Percentiles rank a stretch among this genome's conserved stretches.
phyloP scores from a whole-genome alignment of 805 yeast genomes.

The Lachancea thermotolerans region DNA sequence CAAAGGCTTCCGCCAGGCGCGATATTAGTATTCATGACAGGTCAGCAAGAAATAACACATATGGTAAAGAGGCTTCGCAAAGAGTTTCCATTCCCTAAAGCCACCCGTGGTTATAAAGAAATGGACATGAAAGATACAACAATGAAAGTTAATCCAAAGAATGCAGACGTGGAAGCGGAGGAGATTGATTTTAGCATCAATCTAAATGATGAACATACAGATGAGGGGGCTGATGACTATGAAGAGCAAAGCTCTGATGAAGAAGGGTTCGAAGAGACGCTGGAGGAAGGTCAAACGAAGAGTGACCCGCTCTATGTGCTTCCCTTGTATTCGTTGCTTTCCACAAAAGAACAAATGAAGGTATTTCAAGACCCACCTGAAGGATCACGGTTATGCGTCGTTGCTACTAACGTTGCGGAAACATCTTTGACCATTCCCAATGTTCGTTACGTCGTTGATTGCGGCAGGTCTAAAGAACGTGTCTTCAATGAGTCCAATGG shows the following conservation, averaged over 20 bases:
- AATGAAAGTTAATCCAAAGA: slow-evolving; percentile 48
- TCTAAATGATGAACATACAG: slow-evolving; percentile 28
- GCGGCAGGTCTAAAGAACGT: slow-evolving; percentile 91
- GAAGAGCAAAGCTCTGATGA: slow-evolving; percentile 36
- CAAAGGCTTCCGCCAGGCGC: slow-evolving; percentile 87
- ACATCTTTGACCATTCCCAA: slow-evolving; percentile 96
- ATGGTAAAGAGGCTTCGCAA: slow-evolving; percentile 63
- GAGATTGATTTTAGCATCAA: slow-evolving; percentile 70
- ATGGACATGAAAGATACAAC: slow-evolving; percentile 34
- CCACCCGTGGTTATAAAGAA: slow-evolving; percentile 13
- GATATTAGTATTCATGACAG: slow-evolving; percentile 84
- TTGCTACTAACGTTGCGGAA: slow-evolving; percentile 97
- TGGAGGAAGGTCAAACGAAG: slow-evolving; percentile 64
- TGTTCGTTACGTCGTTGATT: slow-evolving; percentile 87
- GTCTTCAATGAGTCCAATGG: slow-evolving; percentile 75
- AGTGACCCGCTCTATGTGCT: slow-evolving; percentile 80
- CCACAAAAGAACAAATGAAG: slow-evolving; percentile 93
- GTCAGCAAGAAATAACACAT: slow-evolving; percentile 82
- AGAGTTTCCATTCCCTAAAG: slow-evolving; percentile 52
- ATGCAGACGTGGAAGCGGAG: slow-evolving; percentile 76
- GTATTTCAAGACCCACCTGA: slow-evolving; percentile 81
- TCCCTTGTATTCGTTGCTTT: slow-evolving; percentile 86
- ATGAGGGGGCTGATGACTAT: slow-evolving; percentile 30
- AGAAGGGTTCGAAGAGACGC: slow-evolving; percentile 59
- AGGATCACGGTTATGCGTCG: slow-evolving; percentile 81